Base-by-base conservation (phyloP, 2,329 filamentous ascomycete species). In the Ascochyta pisi region DNA sequence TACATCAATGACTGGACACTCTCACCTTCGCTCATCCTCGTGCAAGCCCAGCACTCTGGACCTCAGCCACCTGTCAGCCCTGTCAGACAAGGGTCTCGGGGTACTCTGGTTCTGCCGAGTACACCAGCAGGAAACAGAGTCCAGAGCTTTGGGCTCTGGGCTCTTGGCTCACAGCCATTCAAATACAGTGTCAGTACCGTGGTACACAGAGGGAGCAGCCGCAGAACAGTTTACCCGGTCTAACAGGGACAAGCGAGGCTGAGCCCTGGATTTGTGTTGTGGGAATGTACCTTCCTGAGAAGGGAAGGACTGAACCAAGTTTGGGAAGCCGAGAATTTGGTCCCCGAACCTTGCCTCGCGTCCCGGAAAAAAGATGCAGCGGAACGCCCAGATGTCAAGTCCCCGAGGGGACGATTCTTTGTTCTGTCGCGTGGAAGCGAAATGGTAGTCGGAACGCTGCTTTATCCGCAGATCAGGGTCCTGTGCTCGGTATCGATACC, bases 401-500 rank as follows among this genome's bases (percentile, higher is more conserved):
- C 29, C 26, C 44, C 13, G 2, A 26, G 12, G 29, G 19, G 26
- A 15, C 19, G 33, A 38, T 54, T 49, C 39, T 49, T 54, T 48
- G 50, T 54, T 43, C 33, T n/a, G 27, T 44, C 26, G 22, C 22
- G 34, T 44, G 45, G 26, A 31, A 49, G 16, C 45, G 5, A 35
- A 35, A 22, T 19, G 15, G 31, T 22, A 6, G 12, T 22, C 13
- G 19, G 39, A 40, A 22, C 26, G 34, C 45, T 44, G 39, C 45
- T 49, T 54, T 54, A 12, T n/a, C 7, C 19, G 16, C 8, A 29
- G 16, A 13, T 34, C 45, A 50, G 45, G 45, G 45, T 44, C 45
- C 13, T 40, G 13, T 27, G 16, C 12, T 19, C n/a, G 26, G 23
- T 24, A 23, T 29, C 35, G 23, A 8, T 31, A 27, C 10, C 27